Evolutionary conservation across 2,329 filamentous ascomycete genomes (phyloP), one percentile per base, ranked within the genome.

Genomic region (Xylariaceae sp.): DNA sequence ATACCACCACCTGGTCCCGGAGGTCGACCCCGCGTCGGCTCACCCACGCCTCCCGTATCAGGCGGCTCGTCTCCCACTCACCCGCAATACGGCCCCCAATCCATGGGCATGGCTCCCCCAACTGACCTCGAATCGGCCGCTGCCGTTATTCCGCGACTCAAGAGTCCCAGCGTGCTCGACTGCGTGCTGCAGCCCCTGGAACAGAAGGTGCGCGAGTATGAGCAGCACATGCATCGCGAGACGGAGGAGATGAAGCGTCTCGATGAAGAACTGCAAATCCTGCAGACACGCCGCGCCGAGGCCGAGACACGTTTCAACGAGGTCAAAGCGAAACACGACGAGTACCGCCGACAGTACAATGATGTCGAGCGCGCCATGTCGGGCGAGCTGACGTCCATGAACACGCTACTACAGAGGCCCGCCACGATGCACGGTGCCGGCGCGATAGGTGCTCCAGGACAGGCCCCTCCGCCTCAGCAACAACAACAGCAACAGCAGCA

Each of bases 171-270:
- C 67, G 73, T 79, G 53, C 67, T 72, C 55, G 72, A 75, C 61
- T 76, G 71, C 64, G 77, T 79, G 58, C 74, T 79, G 39, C 74
- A 76, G 61, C 77, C 77, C 4, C 75, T 79, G 0, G 75, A 77
- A 60, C 71, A 73, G 55, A 79, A 79, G 69, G 74, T 78, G 48
- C 69, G 70, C 52, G 76, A 79, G 71, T 79, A 79, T 68, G 69
- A 73, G 11, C 68, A 64, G 49, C 67, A 76, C 49, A 78, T 79
- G 77, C 65, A 68, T 30, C 72, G 74, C 34, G 75, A 75, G 50
- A 74, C 77, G 62, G 69, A 71, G 4, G 70, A 78, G 65, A 75
- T 78, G 71, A 65, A 70, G 18, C 73, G 71, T 34, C 72, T 79
- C 13, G 77, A 79, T 66, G 75, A 76, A 2, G 76, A 79, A 70